Evolutionary conservation across 2,329 filamentous ascomycete species (phyloP).

Genomic region (Alternaria solani): DNA sequence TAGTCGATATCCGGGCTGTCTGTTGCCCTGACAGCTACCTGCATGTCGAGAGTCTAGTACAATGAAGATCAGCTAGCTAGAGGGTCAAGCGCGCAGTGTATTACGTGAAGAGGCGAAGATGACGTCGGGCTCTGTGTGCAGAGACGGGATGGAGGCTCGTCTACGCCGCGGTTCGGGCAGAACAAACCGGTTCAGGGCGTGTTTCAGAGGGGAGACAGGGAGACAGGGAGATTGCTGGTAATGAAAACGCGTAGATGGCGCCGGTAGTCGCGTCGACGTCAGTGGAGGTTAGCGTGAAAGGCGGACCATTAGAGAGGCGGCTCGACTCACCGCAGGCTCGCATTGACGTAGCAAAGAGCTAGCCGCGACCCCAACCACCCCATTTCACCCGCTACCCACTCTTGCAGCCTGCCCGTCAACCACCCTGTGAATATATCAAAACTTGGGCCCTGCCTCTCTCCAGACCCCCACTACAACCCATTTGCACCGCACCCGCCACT

Average conservation of each 20-base stretch:
- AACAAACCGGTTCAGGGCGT: slow-evolving; percentile 10
- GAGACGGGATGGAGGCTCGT: not conserved
- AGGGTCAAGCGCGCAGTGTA: not conserved
- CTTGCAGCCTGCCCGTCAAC: slow-evolving; percentile 6
- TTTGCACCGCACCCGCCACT: not conserved
- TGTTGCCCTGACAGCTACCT: slow-evolving; percentile 12
- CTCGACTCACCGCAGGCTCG: slow-evolving; percentile 8
- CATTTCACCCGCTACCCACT: slow-evolving; percentile 16
- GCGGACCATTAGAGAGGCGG: slow-evolving; percentile 6
- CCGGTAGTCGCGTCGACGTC: slow-evolving; percentile 40
- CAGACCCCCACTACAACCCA: slow-evolving; percentile 5
- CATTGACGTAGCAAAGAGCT: slow-evolving; percentile 22
- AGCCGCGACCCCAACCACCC: slow-evolving; percentile 22
- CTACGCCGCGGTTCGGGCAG: not conserved
- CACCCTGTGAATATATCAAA: slow-evolving; percentile 4
- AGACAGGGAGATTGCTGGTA: not conserved
- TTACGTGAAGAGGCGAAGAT: slow-evolving; percentile 2
- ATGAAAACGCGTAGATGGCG: slow-evolving; percentile 28
- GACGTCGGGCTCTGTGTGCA: slow-evolving; percentile 7
- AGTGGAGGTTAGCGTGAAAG: slow-evolving; percentile 21
- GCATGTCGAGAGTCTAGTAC: not conserved
- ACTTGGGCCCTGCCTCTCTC: slow-evolving; percentile 12
- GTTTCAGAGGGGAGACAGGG: not conserved
- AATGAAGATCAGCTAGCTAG: slow-evolving; percentile 1
- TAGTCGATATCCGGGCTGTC: not conserved